These are phyloP conservation scores for Colletotrichum costaricense DNA, from an alignment of 2,329 filamentous ascomycete genomes.

Conservation along the genomic window DNA sequence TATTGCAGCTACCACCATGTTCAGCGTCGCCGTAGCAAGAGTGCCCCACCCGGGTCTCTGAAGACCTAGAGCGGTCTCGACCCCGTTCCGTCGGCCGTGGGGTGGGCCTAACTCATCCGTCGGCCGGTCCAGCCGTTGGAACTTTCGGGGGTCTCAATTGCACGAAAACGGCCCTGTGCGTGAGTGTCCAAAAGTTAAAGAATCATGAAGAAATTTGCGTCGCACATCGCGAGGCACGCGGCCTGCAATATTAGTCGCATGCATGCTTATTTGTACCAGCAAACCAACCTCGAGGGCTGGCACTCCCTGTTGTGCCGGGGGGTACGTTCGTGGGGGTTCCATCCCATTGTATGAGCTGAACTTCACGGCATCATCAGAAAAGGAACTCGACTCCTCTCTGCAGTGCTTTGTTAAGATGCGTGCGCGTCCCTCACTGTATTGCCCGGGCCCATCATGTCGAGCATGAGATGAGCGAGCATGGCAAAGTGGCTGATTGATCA, in stretches of 20 bases:
- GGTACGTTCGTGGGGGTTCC: neutral
- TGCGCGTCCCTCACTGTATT: neutral
- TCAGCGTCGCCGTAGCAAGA: neutral
- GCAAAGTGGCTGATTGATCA: neutral
- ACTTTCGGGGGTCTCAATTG: neutral
- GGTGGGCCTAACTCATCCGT: neutral
- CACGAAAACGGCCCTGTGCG: too few relatives aligned
- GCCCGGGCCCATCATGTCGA: neutral
- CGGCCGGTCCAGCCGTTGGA: constrained; percentile 7
- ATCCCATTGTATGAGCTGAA: neutral
- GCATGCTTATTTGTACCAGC: neutral
- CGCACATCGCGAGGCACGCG: neutral
- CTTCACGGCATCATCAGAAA: neutral
- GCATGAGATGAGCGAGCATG: too few relatives aligned
- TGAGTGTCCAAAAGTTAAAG: neutral
- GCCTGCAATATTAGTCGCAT: neutral
- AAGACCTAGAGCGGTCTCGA: constrained; percentile 14
- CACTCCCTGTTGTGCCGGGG: neutral
- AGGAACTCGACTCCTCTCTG: neutral
- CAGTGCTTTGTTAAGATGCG: neutral
- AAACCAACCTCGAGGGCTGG: neutral
- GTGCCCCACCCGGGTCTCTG: neutral
- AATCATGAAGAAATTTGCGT: neutral
- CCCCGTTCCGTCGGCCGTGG: neutral
- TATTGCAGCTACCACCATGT: neutral